Percentiles rank a stretch among this genome's conserved stretches.
These are phyloP conservation scores for Cardiosporidium cionae DNA, from an alignment of 169 alveolate species.

Conservation along the genomic window DNA sequence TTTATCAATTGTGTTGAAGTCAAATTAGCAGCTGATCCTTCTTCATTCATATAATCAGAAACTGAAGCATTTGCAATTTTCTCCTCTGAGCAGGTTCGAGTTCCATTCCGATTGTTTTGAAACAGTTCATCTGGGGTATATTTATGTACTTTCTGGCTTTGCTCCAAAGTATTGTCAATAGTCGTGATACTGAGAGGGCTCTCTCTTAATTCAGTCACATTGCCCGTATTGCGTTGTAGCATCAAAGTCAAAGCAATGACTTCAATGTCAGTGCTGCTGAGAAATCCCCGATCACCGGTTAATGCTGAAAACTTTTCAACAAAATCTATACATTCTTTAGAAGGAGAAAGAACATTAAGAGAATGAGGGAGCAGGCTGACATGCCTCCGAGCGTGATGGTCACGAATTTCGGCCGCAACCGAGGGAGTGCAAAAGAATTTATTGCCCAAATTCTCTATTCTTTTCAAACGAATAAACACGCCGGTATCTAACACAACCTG, in stretches of 20 bases:
- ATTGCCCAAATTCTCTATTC: neutral
- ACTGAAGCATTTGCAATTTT: neutral
- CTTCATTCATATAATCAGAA: neutral
- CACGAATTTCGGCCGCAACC: neutral
- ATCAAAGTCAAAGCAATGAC: constrained; percentile 38
- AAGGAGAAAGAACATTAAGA: constrained; percentile 25
- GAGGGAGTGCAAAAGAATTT: neutral
- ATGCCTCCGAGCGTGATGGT: neutral
- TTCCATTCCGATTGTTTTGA: neutral
- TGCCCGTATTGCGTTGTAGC: constrained; percentile 31
- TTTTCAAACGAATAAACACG: neutral
- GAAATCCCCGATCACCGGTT: constrained; percentile 28
- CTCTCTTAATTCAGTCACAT: neutral
- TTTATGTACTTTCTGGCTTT: neutral
- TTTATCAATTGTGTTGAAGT: too few species aligned
- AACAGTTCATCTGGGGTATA: neutral
- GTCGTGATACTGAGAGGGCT: constrained; percentile 12
- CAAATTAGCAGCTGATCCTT: neutral
- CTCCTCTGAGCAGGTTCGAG: too few species aligned
- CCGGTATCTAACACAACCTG: neutral
- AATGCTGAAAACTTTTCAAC: constrained; percentile 28
- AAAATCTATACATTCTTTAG: constrained; percentile 21
- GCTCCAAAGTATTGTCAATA: constrained; percentile 5
- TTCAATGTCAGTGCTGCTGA: constrained; percentile 20
- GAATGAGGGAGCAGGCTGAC: neutral